Evolutionary conservation across 352 stramenopile species (phyloP).

Genomic region (Phytophthora sp.): DNA sequence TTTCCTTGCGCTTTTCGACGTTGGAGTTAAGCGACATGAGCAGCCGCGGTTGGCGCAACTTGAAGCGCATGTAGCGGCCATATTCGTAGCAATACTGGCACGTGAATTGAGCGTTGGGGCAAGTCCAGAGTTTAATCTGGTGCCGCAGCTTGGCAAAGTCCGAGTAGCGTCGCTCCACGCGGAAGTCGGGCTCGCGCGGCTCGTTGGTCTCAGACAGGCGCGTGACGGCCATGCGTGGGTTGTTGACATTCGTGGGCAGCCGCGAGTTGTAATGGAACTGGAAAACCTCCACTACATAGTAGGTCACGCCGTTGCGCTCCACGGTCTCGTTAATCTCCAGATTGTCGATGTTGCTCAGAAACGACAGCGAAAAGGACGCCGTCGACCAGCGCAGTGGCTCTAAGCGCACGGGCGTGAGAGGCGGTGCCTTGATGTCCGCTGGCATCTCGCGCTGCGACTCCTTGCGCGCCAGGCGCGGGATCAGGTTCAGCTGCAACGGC

Average conservation of each 20-base stretch:
- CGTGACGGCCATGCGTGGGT: slow-evolving; percentile 39
- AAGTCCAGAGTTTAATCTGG: slow-evolving; percentile 50
- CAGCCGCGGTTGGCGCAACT: slow-evolving; percentile 50
- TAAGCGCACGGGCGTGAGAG: slow-evolving; percentile 45
- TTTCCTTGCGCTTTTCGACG: slow-evolving; percentile 55
- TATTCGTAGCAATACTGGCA: slow-evolving; percentile 73
- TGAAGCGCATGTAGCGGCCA: slow-evolving; percentile 59
- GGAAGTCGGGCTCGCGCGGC: slow-evolving; percentile 49
- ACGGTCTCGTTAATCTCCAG: slow-evolving; percentile 58
- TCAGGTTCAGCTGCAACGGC: slow-evolving; percentile 38
- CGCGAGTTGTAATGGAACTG: slow-evolving; percentile 58
- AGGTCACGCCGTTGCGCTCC: slow-evolving; percentile 47
- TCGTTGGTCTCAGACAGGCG: slow-evolving; percentile 29
- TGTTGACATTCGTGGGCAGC: slow-evolving; percentile 53
- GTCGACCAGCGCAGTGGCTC: slow-evolving; percentile 47
- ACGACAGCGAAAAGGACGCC: slow-evolving; percentile 41
- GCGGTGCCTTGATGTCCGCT: slow-evolving; percentile 36
- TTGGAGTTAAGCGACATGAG: slow-evolving; percentile 41
- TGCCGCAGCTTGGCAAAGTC: slow-evolving; percentile 61
- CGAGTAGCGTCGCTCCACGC: slow-evolving; percentile 66
- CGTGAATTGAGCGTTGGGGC: slow-evolving; percentile 51
- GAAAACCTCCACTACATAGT: slow-evolving; percentile 65
- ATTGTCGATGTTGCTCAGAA: slow-evolving; percentile 60
- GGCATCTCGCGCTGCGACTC: slow-evolving; percentile 31
- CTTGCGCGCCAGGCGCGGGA: slow-evolving; percentile 35